These are phyloP conservation scores for Rhizopogon sp. DNA, from an alignment of 768 basidiomycete species.

Conservation along the genomic window DNA sequence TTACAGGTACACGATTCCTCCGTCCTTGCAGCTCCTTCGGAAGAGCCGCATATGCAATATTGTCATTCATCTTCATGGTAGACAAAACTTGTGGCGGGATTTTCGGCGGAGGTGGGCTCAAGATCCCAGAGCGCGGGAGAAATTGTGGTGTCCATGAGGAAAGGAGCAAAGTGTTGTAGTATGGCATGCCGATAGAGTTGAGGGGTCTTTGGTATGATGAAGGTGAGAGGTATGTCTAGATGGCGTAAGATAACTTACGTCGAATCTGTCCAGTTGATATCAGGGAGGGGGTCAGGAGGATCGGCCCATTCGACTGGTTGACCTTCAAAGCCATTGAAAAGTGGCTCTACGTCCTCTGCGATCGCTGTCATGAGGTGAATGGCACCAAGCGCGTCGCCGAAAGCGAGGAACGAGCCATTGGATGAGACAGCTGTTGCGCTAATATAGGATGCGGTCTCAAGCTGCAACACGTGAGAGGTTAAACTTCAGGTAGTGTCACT, in stretches of 20 bases:
- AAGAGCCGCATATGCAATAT: conserved; percentile 82
- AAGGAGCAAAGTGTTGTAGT: conserved; percentile 69
- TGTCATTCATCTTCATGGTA: conserved; percentile 83
- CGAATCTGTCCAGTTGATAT: conserved; percentile 75
- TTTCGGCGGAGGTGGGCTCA: conserved; percentile 65
- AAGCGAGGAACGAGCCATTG: conserved; percentile 87
- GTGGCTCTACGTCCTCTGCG: conserved; percentile 48
- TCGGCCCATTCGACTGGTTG: conserved; percentile 85
- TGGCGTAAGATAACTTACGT: conserved; percentile 49
- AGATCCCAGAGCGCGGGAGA: conserved; percentile 37
- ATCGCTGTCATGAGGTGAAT: conserved; percentile 81
- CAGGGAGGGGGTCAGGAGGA: conserved; percentile 56
- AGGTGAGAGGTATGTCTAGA: not conserved
- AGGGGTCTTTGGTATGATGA: conserved; percentile 54
- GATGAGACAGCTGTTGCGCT: conserved; percentile 80
- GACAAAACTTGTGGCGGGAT: conserved; percentile 77
- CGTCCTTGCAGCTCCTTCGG: conserved; percentile 83
- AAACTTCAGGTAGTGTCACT: not conserved
- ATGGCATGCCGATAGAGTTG: conserved; percentile 84
- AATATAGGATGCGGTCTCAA: conserved; percentile 71
- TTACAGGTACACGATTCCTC: conserved; percentile 63
- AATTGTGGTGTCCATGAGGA: conserved; percentile 61
- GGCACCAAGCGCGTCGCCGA: conserved; percentile 82
- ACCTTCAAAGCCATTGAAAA: conserved; percentile 89
- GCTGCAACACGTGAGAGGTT: conserved; percentile 30